phyloP scores from a whole-genome alignment of 164 flowering plant genomes.

The Vitis labrusca region DNA sequence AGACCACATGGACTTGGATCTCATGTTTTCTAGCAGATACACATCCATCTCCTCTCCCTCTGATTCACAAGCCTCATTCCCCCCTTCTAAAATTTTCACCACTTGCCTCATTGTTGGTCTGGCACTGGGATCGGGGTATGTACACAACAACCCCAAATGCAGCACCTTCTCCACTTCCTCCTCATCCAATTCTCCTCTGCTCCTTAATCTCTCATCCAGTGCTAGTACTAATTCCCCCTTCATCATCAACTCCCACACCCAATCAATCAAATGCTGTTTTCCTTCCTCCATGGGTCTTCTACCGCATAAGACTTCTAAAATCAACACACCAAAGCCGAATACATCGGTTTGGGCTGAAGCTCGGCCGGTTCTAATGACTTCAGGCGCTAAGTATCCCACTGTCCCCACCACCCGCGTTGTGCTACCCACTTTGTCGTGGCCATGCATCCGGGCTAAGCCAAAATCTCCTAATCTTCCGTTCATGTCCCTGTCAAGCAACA shows the following conservation, averaged over 20 bases:
- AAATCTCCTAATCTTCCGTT: conserved; percentile 72
- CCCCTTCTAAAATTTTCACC: conserved; percentile 52
- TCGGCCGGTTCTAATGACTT: conserved; percentile 49
- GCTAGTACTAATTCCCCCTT: conserved; percentile 33
- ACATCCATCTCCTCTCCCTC: conserved; percentile 37
- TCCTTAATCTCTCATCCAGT: conserved; percentile 37
- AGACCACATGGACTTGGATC: conserved; percentile 29
- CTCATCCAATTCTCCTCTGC: conserved; percentile 27
- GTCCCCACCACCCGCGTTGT: conserved; percentile 68
- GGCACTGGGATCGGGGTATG: conserved; percentile 40
- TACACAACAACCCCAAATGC: conserved; percentile 58
- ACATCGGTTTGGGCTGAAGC: conserved; percentile 61
- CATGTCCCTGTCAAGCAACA: conserved; percentile 62
- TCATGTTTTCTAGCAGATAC: conserved; percentile 29
- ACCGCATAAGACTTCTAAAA: conserved; percentile 66
- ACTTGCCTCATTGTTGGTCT: conserved; percentile 73
- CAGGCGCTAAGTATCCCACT: conserved; percentile 68
- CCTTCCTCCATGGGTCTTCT: conserved; percentile 62
- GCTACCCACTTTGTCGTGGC: conserved; percentile 39
- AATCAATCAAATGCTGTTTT: conserved; percentile 45
- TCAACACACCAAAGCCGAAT: conserved; percentile 55
- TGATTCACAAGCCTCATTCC: conserved; percentile 19
- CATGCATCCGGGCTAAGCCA: conserved; percentile 65
- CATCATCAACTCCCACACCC: conserved; percentile 41
- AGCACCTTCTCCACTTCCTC: conserved; percentile 52